Evolutionary conservation across 2,329 filamentous ascomycete species (phyloP).

Genomic region (Colletotrichum tofieldiae): DNA sequence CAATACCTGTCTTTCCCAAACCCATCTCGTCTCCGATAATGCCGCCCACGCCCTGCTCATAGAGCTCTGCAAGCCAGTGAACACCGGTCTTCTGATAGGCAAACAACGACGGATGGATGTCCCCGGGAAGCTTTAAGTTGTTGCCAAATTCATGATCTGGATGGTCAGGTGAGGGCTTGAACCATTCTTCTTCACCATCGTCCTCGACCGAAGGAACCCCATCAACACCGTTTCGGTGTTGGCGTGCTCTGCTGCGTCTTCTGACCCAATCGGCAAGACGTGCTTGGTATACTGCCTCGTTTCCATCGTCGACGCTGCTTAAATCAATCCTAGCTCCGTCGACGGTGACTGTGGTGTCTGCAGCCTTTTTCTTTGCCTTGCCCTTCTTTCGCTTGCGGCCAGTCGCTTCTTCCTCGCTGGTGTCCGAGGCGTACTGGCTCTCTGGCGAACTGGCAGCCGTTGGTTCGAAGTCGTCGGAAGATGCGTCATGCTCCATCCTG

Average conservation of each 20-base stretch:
- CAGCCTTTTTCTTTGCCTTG: conserved; percentile 60
- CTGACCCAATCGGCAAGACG: conserved; percentile 84
- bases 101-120: conserved; percentile 93
- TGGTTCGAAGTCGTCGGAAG: conserved; percentile 64
- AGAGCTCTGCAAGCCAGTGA: conserved; percentile 95
- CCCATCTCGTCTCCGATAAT: conserved; percentile 99
- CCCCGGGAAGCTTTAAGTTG: conserved; percentile 86
- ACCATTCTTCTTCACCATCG: conserved; percentile 76
- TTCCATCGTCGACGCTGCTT: conserved; percentile 85
- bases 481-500: conserved; percentile 55
- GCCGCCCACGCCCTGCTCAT: conserved; percentile 90
- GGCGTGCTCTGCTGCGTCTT: conserved; percentile 60
- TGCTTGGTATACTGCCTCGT: conserved; percentile 84
- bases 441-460: conserved; percentile 45
- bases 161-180: conserved; percentile 87
- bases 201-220: conserved; percentile 59
- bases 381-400: conserved; percentile 60
- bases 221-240: conserved; percentile 53
- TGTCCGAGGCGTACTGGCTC: conserved; percentile 50
- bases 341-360: conserved; percentile 41
- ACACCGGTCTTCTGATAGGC: conserved; percentile 98
- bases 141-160: conserved; percentile 83
- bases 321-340: conserved; percentile 63
- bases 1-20: conserved; percentile 84
- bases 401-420: conserved; percentile 57